Base-by-base conservation (phyloP, 148 eudicot species). In the Rhododendron ovatum region DNA sequence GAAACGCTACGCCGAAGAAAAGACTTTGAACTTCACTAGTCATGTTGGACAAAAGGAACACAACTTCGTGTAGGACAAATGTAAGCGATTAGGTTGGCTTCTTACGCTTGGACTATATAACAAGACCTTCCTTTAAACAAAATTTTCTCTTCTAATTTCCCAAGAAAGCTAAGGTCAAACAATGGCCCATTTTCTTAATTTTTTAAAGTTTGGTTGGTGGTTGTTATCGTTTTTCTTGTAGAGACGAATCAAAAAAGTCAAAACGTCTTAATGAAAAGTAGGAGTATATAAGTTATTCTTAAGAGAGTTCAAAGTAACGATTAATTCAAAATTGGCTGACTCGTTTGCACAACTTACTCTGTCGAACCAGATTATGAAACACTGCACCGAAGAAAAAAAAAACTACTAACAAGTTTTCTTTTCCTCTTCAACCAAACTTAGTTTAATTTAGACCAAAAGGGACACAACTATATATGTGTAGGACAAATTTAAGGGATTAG, bases 401-500 rank as follows among this genome's bases (percentile, higher is more conserved):
- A 55, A 5, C 22, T 15, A 11, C 2, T 55, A 51, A 48, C 51
- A 9, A 48, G 61, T 18, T 55, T 55, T 14, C 57, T 53, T 55
- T 55, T 55, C 61, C 18, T 55, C 24, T 18, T 55, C 61, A 17
- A 55, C 20, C 7, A 18, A 55, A 55, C 61, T 55, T 55, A 18
- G 20, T 55, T 55, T 55, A 55, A 18, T 55, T 55, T 55, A 55
- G 61, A 55, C 22, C 61, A 55, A 55, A 55, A 24, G n/a, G 81
- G 51, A 78, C 48, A 26, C n/a, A 48, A 41, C 30, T 1, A 30
- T 30, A 30, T 30, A 20, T 2, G 50, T 26, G 15, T 22, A 10
- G 53, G 81, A 78, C 57, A 79, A 79, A 47, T 79, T n/a, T 79
- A 15, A 4, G 59, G 82, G 35, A 79, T 79, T 48, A 24, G 82